Evolutionary conservation across 192 early-diverging fungal species (phyloP).

Genomic region (Thoreauomyces humboldtii): DNA sequence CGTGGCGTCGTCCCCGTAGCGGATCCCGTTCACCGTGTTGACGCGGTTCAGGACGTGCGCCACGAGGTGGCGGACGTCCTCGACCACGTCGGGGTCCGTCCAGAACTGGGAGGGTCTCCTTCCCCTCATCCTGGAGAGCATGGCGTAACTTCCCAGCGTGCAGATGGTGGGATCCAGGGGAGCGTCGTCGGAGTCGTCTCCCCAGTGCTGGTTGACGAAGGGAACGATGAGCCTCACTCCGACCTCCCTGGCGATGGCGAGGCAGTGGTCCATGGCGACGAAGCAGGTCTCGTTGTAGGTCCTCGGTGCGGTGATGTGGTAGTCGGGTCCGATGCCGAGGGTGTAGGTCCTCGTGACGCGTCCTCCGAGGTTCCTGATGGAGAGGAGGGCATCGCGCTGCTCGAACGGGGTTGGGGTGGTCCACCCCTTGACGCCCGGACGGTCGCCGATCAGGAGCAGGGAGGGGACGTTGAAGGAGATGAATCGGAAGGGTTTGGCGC

Average conservation of each 20-base stretch:
- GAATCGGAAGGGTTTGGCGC: constrained; percentile 26
- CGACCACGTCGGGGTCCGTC: constrained; percentile 19
- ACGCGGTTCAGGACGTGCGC: constrained; percentile 31
- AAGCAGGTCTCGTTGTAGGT: constrained; percentile 30
- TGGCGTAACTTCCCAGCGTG: constrained; percentile 21
- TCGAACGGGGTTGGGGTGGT: constrained; percentile 10
- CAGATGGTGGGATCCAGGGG: neutral
- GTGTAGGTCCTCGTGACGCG: constrained; percentile 37
- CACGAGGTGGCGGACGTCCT: constrained; percentile 33
- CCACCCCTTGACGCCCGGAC: neutral
- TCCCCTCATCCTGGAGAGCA: neutral
- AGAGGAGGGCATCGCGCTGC: constrained; percentile 35
- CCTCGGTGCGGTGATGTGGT: constrained; percentile 16
- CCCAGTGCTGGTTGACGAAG: constrained; percentile 21
- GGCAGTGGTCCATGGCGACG: constrained; percentile 29
- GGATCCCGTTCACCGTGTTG: constrained; percentile 44
- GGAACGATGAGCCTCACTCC: constrained; percentile 42
- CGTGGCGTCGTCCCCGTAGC: constrained; percentile 33
- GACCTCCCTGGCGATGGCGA: constrained; percentile 22
- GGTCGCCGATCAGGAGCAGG: constrained; percentile 39
- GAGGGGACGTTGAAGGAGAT: constrained; percentile 41
- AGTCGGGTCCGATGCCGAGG: constrained; percentile 15
- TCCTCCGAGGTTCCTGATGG: constrained; percentile 29
- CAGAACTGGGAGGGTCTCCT: constrained; percentile 30
- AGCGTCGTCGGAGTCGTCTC: neutral